These are phyloP conservation scores for Setomelanomma holmii DNA, from an alignment of 2,329 filamentous ascomycete genomes.

Conservation along the genomic window DNA sequence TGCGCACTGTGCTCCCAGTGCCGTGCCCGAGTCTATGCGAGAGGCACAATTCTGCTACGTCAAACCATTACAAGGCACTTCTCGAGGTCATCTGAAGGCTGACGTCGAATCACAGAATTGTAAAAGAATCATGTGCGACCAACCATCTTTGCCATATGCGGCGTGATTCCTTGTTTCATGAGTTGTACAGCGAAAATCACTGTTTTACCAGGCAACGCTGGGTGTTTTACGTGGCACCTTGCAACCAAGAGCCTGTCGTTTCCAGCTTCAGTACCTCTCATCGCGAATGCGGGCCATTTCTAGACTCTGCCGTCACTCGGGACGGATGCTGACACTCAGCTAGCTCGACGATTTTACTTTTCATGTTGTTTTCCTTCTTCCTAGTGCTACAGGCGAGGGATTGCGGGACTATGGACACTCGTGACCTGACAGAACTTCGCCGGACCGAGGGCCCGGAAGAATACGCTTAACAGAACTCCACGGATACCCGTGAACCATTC, in stretches of 20 bases:
- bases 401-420: slow-evolving; percentile 7
- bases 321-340: not conserved
- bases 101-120: slow-evolving; percentile 42
- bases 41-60: slow-evolving; percentile 33
- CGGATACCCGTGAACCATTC: slow-evolving; percentile 30
- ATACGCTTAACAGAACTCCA: slow-evolving; percentile 26
- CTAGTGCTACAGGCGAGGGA: slow-evolving; percentile 1
- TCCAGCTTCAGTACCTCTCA: slow-evolving; percentile 7
- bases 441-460: slow-evolving; percentile 37
- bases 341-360: not conserved
- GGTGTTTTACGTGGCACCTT: slow-evolving; percentile 30
- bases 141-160: slow-evolving; percentile 30
- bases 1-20: slow-evolving; percentile 20
- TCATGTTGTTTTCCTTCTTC: not conserved
- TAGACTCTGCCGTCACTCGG: slow-evolving; percentile 6
- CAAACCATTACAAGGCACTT: slow-evolving; percentile 34
- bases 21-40: slow-evolving; percentile 16
- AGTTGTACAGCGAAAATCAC: slow-evolving; percentile 47
- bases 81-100: slow-evolving; percentile 45
- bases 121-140: slow-evolving; percentile 48
- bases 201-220: slow-evolving; percentile 23
- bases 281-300: slow-evolving; percentile 15
- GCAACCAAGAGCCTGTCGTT: slow-evolving; percentile 20
- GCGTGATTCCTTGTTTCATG: slow-evolving; percentile 49
- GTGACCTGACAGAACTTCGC: slow-evolving; percentile 20